A percentile compares a stretch with the other conserved stretches of the same genome.
Conservation (phyloP, 2,329 filamentous ascomycete species). For the Mycosphaerella arachidis region DNA sequence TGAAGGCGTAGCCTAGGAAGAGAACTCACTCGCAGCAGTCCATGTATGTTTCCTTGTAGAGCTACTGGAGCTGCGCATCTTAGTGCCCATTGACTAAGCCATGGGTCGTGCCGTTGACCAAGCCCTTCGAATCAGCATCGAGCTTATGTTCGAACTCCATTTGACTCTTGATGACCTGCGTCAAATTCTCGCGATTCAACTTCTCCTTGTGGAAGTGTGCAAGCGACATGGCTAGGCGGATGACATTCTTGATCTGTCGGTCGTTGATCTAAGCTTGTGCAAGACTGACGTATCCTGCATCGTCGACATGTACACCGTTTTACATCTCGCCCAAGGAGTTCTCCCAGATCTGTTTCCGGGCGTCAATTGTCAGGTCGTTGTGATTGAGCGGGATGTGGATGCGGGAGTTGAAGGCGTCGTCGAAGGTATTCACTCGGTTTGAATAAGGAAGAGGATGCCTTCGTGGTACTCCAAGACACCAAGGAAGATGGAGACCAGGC, state of each 20-base stretch:
- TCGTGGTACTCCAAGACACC: slow-evolving; percentile 38
- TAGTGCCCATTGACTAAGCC: neutral
- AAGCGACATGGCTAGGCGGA: slow-evolving; percentile 26
- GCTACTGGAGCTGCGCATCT: too few relatives aligned
- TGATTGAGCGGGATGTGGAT: slow-evolving; percentile 34
- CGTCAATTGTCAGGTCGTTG: slow-evolving; percentile 20
- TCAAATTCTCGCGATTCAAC: slow-evolving; percentile 21
- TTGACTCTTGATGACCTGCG: slow-evolving; percentile 28
- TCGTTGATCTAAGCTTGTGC: slow-evolving; percentile 27
- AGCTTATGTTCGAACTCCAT: slow-evolving; percentile 27
- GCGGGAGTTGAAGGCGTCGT: slow-evolving; percentile 37
- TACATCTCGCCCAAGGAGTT: slow-evolving; percentile 20
- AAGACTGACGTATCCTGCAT: slow-evolving; percentile 18
- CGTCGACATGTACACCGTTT: slow-evolving; percentile 13
- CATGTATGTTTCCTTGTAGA: too few relatives aligned
- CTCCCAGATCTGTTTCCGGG: slow-evolving; percentile 25
- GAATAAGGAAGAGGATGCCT: slow-evolving; percentile 38
- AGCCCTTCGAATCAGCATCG: slow-evolving; percentile 1
- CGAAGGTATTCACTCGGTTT: slow-evolving; percentile 34
- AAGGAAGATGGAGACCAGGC: slow-evolving; percentile 61
- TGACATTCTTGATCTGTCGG: slow-evolving; percentile 31
- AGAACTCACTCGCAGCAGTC: too few relatives aligned
- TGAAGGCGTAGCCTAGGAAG: too few relatives aligned
- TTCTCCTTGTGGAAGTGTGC: slow-evolving; percentile 22
- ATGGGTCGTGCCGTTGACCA: neutral